A percentile compares a stretch with the other conserved stretches of the same genome.
These are phyloP conservation scores for Colletotrichum sp. DNA, from an alignment of 2,329 filamentous ascomycete genomes.

Conservation along the genomic window DNA sequence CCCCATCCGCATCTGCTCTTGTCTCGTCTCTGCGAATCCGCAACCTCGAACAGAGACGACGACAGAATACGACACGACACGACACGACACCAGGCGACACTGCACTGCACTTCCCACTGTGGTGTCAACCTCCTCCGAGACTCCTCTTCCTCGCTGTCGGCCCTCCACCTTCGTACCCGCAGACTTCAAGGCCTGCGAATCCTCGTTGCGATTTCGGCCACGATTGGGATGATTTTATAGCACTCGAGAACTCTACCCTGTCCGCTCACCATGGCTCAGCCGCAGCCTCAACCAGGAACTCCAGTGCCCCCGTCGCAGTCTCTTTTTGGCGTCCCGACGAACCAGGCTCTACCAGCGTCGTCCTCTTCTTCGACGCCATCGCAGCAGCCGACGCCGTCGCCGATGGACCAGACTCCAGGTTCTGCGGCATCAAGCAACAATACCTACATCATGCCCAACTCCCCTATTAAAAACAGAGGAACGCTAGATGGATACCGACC, in stretches of 20 bases:
- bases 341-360: slow-evolving; percentile 26
- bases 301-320: slow-evolving; percentile 47
- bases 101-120: not conserved
- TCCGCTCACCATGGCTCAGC: slow-evolving; percentile 42
- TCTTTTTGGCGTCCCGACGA: slow-evolving; percentile 51
- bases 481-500: slow-evolving; percentile 81
- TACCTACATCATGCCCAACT: slow-evolving; percentile 91
- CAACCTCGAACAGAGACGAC: not conserved
- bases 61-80: not conserved
- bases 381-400: slow-evolving; percentile 29
- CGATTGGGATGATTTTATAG: slow-evolving; percentile 17
- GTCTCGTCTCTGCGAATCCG: not conserved
- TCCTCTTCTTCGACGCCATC: slow-evolving; percentile 32
- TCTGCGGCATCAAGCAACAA: slow-evolving; percentile 68
- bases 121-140: not conserved
- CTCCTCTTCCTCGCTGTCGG: not conserved
- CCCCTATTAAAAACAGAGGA: slow-evolving; percentile 71
- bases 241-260: not conserved
- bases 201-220: not conserved
- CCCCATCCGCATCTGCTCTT: not conserved
- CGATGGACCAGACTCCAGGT: slow-evolving; percentile 45
- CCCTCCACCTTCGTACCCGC: not conserved
- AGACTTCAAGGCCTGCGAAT: not conserved
- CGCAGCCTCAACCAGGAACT: slow-evolving; percentile 39
- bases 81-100: not conserved